phyloP scores from a whole-genome alignment of 106 monocot genomes.

The Apostasia ramifera region DNA sequence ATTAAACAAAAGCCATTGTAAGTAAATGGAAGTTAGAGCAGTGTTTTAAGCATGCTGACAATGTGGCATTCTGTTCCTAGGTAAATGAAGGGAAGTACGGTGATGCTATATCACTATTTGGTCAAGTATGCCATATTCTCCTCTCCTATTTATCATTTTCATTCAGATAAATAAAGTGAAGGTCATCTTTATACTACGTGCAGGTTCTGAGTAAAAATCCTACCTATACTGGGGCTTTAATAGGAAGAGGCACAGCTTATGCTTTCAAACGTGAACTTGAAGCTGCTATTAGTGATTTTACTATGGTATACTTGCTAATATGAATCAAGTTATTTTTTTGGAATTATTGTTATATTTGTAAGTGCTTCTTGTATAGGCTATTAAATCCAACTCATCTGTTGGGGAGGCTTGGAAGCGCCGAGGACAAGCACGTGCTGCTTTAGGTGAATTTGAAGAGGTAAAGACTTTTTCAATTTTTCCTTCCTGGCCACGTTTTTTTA shows the following conservation, averaged over 20 bases:
- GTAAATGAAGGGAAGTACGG: slow-evolving; percentile 95
- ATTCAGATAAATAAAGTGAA: background rate
- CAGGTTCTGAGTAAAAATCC: slow-evolving; percentile 85
- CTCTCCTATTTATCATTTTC: background rate
- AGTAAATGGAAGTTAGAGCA: background rate
- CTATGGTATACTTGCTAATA: slow-evolving; percentile 39
- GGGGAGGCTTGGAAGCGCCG: slow-evolving; percentile 97
- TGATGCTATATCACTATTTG: slow-evolving; percentile 75
- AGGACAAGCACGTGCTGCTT: slow-evolving; percentile 89
- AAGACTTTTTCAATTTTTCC: slow-evolving; percentile 1
- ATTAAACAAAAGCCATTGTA: background rate
- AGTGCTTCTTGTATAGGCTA: slow-evolving; percentile 48
- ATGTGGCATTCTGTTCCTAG: slow-evolving; percentile 27
- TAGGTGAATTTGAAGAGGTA: slow-evolving; percentile 77
- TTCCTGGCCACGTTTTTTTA: background rate
- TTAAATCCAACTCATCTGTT: slow-evolving; percentile 61
- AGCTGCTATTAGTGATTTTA: slow-evolving; percentile 88
- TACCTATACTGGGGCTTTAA: slow-evolving; percentile 76
- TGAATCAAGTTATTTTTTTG: background rate
- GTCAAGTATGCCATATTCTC: slow-evolving; percentile 39
- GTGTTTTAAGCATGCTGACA: background rate
- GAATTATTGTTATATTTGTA: background rate
- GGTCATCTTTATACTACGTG: slow-evolving; percentile 1
- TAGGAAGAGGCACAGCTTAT: slow-evolving; percentile 94
- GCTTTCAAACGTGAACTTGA: slow-evolving; percentile 91